Percentiles rank a stretch among this genome's conserved stretches.
phyloP scores from a whole-genome alignment of 208 protist genomes.

The Naegleria fowleri region DNA sequence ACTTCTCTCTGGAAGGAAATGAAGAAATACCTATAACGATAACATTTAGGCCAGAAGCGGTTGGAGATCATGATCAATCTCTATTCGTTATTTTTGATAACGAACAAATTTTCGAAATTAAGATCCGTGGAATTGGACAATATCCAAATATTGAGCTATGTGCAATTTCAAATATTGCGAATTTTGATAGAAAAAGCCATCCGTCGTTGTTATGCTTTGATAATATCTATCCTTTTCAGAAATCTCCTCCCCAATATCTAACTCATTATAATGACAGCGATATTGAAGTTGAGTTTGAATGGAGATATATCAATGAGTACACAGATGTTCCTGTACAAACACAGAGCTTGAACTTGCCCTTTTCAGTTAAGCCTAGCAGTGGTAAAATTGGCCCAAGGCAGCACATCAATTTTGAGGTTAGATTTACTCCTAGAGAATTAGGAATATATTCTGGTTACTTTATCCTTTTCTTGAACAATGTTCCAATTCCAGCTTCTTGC shows the following conservation, averaged over 20 bases:
- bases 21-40: not conserved
- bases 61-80: not conserved
- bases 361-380: not conserved
- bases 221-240: not conserved
- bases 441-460: not conserved
- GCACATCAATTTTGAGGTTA: not conserved
- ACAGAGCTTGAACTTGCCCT: not conserved
- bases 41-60: not conserved
- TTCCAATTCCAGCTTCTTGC: not conserved
- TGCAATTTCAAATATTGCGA: not conserved
- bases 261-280: not conserved
- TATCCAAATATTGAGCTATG: not conserved
- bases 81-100: not conserved
- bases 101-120: not conserved
- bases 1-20: not conserved
- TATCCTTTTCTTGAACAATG: not conserved
- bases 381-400: not conserved
- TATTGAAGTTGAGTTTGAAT: not conserved
- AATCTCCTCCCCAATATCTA: not conserved
- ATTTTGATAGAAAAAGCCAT: not conserved
- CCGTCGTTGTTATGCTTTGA: not conserved
- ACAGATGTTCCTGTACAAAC: not conserved
- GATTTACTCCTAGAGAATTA: not conserved
- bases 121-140: not conserved
- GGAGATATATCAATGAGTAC: not conserved